phyloP scores from a whole-genome alignment of 768 basidiomycete genomes.

The Termitomyces bulborhizus region DNA sequence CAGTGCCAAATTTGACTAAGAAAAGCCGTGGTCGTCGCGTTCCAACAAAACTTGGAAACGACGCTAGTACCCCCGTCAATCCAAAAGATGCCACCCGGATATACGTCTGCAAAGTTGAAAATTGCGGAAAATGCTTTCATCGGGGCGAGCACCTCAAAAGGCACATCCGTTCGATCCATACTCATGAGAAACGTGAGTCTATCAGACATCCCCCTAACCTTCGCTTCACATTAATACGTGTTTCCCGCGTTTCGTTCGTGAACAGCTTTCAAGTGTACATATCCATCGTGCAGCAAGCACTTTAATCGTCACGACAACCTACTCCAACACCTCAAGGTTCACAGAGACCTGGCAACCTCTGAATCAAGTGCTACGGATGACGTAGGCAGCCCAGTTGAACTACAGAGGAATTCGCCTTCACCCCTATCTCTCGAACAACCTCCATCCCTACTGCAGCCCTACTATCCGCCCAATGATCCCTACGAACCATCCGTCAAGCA shows the following conservation, averaged over 20 bases:
- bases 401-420: conserved; percentile 5
- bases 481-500: conserved; percentile 10
- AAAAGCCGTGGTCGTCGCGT: conserved; percentile 76
- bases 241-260: conserved; percentile 11
- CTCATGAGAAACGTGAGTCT: conserved; percentile 72
- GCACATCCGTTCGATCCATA: conserved; percentile 76
- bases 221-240: conserved; percentile 5
- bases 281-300: conserved; percentile 58
- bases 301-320: conserved; percentile 82
- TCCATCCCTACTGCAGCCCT: conserved; percentile 8
- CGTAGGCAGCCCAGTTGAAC: conserved; percentile 8
- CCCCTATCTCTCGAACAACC: conserved; percentile 7
- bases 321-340: conserved; percentile 71
- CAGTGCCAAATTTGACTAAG: conserved; percentile 75
- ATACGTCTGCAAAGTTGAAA: conserved; percentile 62
- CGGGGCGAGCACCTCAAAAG: conserved; percentile 79
- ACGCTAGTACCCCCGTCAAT: conserved; percentile 8
- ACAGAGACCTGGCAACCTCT: conserved; percentile 31
- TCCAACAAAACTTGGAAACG: conserved; percentile 37
- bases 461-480: conserved; percentile 6
- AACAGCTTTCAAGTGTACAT: conserved; percentile 68
- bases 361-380: conserved; percentile 12
- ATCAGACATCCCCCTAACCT: conserved; percentile 9
- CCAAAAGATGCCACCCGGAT: conserved; percentile 22
- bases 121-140: conserved; percentile 76